phyloP scores from a whole-genome alignment of 2,329 filamentous ascomycete species.

The Colletotrichum sp. region DNA sequence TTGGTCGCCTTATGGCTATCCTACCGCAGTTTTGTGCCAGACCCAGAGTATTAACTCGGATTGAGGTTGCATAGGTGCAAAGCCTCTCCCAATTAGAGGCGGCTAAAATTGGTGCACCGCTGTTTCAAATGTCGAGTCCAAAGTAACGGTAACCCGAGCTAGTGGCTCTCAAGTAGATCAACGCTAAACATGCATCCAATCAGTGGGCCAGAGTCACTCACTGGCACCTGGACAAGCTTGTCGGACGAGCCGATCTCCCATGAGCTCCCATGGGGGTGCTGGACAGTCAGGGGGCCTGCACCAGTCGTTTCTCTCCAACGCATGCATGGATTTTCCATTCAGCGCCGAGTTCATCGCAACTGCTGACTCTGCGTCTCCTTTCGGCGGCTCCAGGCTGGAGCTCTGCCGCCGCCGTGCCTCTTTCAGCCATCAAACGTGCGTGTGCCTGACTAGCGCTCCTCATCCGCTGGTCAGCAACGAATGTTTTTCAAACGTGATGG shows the following conservation, averaged over 20 bases:
- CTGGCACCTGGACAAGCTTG: neutral
- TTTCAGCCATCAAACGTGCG: neutral
- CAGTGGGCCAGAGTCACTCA: neutral
- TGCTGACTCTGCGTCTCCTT: neutral
- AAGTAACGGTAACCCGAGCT: slow-evolving; percentile 11
- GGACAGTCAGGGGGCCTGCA: neutral
- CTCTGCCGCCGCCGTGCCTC: neutral
- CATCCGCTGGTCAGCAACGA: neutral
- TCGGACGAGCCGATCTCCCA: neutral
- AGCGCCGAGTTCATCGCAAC: neutral
- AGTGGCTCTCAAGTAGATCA: slow-evolving; percentile 18
- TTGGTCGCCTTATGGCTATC: neutral
- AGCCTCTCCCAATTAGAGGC: neutral
- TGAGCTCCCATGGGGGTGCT: neutral
- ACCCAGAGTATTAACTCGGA: neutral
- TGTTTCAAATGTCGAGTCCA: slow-evolving; percentile 15
- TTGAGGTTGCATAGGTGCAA: neutral
- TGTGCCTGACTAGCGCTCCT: neutral
- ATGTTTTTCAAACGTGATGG: neutral
- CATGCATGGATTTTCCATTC: neutral
- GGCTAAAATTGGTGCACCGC: slow-evolving; percentile 1
- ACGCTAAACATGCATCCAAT: slow-evolving; percentile 3
- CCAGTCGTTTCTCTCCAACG: neutral
- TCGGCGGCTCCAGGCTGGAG: neutral
- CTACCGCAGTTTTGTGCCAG: neutral